Percentiles rank a stretch among this genome's conserved stretches.
Evolutionary conservation across 139 green algal genomes (phyloP).

Genomic region (Chlamydomonas sp.): DNA sequence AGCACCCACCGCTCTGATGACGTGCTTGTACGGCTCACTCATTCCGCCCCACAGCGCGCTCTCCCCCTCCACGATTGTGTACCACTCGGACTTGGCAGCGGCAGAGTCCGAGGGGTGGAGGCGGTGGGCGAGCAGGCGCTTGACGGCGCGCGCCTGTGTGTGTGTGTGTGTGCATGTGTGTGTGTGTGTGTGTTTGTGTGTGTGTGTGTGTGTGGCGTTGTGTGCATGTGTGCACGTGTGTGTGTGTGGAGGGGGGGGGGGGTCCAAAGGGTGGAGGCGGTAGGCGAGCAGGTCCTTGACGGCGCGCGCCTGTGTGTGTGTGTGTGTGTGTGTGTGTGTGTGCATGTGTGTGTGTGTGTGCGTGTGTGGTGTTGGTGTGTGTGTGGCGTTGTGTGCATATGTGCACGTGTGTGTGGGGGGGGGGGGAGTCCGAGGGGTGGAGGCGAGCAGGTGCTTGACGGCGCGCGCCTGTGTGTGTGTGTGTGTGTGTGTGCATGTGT

Average conservation of each 20-base stretch:
- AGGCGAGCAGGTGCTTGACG: background rate
- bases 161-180: background rate
- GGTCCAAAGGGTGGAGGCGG: too few relatives aligned
- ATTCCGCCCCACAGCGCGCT: conserved; percentile 87
- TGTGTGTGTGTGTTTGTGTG: conserved; percentile 9
- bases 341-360: background rate
- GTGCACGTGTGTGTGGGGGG: background rate
- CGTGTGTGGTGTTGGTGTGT: background rate
- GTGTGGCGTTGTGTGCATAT: background rate
- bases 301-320: too few relatives aligned
- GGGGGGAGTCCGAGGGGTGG: background rate
- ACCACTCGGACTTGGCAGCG: conserved; percentile 67
- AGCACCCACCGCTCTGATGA: conserved; percentile 92
- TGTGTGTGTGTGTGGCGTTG: too few relatives aligned
- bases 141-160: conserved; percentile 62
- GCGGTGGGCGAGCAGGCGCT: conserved; percentile 81
- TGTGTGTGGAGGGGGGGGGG: too few relatives aligned
- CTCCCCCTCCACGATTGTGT: conserved; percentile 85
- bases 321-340: too few relatives aligned
- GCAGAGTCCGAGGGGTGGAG: conserved; percentile 43
- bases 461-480: background rate
- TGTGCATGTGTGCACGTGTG: too few relatives aligned
- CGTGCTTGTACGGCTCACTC: conserved; percentile 94
- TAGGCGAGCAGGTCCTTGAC: background rate
- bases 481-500: too few relatives aligned